These are phyloP conservation scores for Fusarium sp. DNA, from an alignment of 2,329 filamentous ascomycete species.

Conservation along the genomic window DNA sequence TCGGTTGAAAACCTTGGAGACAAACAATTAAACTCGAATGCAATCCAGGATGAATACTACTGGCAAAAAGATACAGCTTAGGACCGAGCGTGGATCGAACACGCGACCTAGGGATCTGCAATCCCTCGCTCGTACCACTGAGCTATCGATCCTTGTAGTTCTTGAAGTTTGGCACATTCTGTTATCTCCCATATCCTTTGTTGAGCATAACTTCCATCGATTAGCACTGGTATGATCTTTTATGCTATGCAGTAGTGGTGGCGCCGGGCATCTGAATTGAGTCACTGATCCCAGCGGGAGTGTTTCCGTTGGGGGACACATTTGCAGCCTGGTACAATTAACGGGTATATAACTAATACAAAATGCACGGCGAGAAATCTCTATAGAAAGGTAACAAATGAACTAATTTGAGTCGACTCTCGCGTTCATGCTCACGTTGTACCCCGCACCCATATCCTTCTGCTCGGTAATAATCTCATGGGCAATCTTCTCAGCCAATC, in stretches of 20 bases:
- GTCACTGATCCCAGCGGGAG: no score
- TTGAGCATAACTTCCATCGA: fast-evolving
- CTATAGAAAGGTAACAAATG: not conserved
- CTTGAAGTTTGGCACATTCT: not conserved
- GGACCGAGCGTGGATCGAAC: conserved; percentile 12
- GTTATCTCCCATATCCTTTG: not conserved
- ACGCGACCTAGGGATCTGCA: conserved; percentile 12
- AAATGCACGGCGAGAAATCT: not conserved
- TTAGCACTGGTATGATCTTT: not conserved
- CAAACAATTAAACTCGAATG: no score
- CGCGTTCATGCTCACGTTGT: not conserved
- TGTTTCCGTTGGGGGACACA: no score
- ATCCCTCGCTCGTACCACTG: conserved; percentile 16
- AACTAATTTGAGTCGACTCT: not conserved
- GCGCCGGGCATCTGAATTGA: not conserved
- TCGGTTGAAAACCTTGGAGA: no score
- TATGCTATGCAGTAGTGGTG: no score
- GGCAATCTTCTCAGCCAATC: conserved; percentile 39
- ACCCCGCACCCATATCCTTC: not conserved
- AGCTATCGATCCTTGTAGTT: conserved; percentile 7
- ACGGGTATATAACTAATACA: not conserved
- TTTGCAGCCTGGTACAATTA: no score
- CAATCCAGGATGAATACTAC: no score
- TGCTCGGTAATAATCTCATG: conserved; percentile 26
- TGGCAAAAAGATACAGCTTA: not conserved